Conservation (phyloP, 345 rosid species). For the Lenwebbia sp. region DNA sequence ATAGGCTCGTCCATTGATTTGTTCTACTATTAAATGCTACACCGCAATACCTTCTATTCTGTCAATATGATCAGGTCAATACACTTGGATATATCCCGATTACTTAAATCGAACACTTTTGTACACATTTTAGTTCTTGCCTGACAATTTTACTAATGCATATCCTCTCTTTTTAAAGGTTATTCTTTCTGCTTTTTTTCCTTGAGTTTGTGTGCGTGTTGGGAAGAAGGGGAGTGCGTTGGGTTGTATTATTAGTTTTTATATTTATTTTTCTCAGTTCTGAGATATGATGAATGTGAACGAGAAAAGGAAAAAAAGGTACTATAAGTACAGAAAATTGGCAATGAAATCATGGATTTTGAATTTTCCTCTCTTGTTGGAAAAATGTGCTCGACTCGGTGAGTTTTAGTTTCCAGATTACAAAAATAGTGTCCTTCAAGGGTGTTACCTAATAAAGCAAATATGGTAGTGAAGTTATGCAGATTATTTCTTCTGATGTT, state of each 20-base stretch:
- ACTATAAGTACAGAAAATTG: background rate
- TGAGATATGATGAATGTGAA: background rate
- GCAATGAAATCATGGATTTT: background rate
- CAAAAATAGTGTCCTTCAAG: background rate
- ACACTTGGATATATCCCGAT: background rate
- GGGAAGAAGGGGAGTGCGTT: background rate
- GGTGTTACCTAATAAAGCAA: background rate
- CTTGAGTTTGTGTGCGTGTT: background rate
- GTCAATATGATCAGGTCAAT: background rate
- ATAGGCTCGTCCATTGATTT: background rate
- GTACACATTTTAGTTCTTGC: background rate
- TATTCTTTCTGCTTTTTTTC: background rate
- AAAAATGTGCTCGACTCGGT: background rate
- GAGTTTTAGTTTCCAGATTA: background rate
- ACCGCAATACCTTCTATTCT: background rate
- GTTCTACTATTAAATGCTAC: background rate
- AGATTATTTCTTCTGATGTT: background rate
- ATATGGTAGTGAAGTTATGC: background rate
- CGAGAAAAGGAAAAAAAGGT: background rate
- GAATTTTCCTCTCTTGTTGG: background rate
- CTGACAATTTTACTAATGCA: background rate
- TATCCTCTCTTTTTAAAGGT: background rate
- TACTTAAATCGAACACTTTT: background rate
- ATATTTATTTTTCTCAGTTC: background rate
- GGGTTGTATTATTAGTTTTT: background rate